A percentile compares a stretch with the other conserved stretches of the same genome.
Evolutionary conservation across 2,329 filamentous ascomycete species (phyloP).

Genomic region (Periglandula ipomoeae): DNA sequence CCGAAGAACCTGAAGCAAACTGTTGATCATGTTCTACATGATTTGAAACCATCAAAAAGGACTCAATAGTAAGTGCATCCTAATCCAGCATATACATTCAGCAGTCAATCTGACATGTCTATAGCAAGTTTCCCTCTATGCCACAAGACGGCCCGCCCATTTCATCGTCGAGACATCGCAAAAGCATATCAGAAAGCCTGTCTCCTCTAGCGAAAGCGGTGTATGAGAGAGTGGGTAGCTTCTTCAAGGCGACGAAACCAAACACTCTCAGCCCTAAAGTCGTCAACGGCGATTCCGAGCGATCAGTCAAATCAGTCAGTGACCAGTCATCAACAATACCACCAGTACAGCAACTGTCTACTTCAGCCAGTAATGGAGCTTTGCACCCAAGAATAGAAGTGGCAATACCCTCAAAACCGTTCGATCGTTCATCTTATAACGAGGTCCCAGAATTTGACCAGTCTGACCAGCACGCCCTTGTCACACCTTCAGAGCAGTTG

Average conservation of each 20-base stretch:
- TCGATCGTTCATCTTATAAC: slow-evolving; percentile 28
- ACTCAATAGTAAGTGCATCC: slow-evolving; percentile 51
- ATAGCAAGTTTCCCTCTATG: slow-evolving; percentile 42
- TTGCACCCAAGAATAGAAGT: slow-evolving; percentile 33
- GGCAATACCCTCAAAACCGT: slow-evolving; percentile 34
- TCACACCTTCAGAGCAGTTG: slow-evolving; percentile 11
- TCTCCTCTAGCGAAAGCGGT: slow-evolving; percentile 37
- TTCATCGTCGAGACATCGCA: slow-evolving; percentile 13
- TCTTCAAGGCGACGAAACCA: slow-evolving; percentile 30
- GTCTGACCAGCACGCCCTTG: slow-evolving; percentile 3
- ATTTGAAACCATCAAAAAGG: slow-evolving; percentile 62
- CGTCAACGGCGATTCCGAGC: slow-evolving; percentile 26
- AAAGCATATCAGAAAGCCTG: slow-evolving; percentile 31
- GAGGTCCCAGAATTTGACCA: slow-evolving; percentile 20
- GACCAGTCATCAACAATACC: slow-evolving; percentile 5
- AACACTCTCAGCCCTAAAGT: slow-evolving; percentile 19
- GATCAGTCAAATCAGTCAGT: slow-evolving; percentile 13
- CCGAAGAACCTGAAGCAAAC: slow-evolving; percentile 62
- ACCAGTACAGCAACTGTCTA: background rate
- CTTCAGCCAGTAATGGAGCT: background rate
- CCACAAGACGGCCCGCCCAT: slow-evolving; percentile 12
- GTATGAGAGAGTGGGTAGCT: slow-evolving; percentile 31
- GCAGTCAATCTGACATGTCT: background rate
- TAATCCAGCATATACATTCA: background rate
- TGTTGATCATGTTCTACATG: slow-evolving; percentile 63